Evolutionary conservation across 768 basidiomycete genomes (phyloP).

Genomic region (Serpula lacrymans): DNA sequence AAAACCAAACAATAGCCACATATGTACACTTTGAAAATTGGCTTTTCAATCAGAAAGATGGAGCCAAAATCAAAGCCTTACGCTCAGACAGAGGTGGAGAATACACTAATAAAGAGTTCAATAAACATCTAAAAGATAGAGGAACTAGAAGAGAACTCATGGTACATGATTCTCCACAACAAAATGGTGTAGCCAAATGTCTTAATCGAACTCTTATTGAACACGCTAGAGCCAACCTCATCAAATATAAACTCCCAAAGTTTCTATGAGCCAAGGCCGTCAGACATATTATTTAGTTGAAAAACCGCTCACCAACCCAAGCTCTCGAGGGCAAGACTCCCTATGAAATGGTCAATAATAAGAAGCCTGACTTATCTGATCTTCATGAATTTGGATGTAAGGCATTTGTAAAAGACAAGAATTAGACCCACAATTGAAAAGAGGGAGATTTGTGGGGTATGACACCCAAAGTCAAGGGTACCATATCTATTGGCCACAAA

Average conservation of each 20-base stretch:
- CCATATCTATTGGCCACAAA: conserved; percentile 18
- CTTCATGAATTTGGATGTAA: conserved; percentile 20
- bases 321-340: conserved; percentile 20
- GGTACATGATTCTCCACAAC: conserved; percentile 19
- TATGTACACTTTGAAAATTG: conserved; percentile 24
- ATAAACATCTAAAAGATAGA: conserved; percentile 7
- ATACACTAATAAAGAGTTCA: conserved; percentile 18
- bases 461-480: conserved; percentile 12
- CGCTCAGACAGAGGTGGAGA: conserved; percentile 23
- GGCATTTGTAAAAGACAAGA: conserved; percentile 6
- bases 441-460: conserved; percentile 12
- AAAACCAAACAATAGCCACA: conserved; percentile 23
- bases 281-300: conserved; percentile 14
- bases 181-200: conserved; percentile 26
- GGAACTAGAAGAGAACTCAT: conserved; percentile 21
- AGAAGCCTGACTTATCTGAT: conserved; percentile 24
- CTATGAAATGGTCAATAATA: conserved; percentile 13
- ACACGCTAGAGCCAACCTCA: conserved; percentile 14
- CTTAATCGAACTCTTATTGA: conserved; percentile 22
- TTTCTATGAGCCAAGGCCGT: conserved; percentile 25
- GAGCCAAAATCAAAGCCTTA: conserved; percentile 16
- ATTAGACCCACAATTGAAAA: conserved; percentile 5
- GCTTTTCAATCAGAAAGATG: conserved; percentile 21
- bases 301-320: conserved; percentile 17
- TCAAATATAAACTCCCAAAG: conserved; percentile 13